phyloP scores from a whole-genome alignment of 768 basidiomycete genomes.

The Postia placenta region DNA sequence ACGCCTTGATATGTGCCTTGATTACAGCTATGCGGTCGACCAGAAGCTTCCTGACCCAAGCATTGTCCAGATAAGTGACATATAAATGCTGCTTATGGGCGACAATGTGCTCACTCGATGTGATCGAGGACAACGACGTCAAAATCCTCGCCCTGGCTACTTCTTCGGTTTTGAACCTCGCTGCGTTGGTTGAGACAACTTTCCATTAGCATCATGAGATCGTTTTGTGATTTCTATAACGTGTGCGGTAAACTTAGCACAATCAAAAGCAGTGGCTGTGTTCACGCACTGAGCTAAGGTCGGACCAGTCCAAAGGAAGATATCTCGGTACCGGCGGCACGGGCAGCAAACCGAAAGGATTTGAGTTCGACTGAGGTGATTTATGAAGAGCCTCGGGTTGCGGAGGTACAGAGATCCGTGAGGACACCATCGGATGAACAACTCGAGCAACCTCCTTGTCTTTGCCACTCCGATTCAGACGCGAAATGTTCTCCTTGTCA shows the following conservation, averaged over 20 bases:
- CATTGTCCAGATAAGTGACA: neutral
- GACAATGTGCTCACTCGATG: conserved; percentile 4
- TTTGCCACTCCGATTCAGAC: conserved; percentile 11
- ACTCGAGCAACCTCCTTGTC: too few species aligned
- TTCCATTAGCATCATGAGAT: neutral
- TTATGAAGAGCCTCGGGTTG: neutral
- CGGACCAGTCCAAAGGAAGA: conserved; percentile 1
- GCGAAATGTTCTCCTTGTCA: conserved; percentile 22
- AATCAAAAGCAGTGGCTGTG: neutral
- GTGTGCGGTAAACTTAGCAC: too few species aligned
- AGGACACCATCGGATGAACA: too few species aligned
- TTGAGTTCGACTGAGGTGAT: too few species aligned
- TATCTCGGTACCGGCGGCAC: neutral
- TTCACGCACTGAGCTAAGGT: neutral
- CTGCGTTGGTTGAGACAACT: neutral
- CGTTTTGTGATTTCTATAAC: conserved; percentile 1
- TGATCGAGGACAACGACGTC: neutral
- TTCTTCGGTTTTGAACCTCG: neutral
- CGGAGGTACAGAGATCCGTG: neutral
- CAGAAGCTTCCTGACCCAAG: conserved; percentile 5
- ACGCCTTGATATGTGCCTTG: neutral
- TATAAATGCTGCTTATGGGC: neutral
- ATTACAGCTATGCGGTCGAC: conserved; percentile 5
- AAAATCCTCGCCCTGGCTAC: neutral
- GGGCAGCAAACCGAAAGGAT: too few species aligned